Evolutionary conservation across 257 asterid species (phyloP).

Genomic region (Petrea volubilis): DNA sequence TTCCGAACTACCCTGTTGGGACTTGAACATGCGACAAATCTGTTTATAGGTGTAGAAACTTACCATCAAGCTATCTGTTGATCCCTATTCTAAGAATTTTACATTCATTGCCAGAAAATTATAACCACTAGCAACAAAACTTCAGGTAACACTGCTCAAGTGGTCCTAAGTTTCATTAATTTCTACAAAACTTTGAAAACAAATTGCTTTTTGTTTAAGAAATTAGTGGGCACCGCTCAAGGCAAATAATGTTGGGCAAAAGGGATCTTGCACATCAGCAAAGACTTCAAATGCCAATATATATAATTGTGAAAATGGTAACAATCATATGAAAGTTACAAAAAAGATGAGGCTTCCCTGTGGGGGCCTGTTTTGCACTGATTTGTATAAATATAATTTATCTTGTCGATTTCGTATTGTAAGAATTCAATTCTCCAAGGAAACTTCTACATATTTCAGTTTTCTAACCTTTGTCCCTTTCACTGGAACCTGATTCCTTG

Average conservation of each 20-base stretch:
- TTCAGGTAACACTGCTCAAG: conserved; percentile 1
- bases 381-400: background rate
- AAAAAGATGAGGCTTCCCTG: background rate
- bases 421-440: background rate
- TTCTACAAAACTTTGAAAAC: background rate
- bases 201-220: background rate
- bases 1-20: too few relatives aligned
- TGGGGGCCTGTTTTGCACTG: background rate
- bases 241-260: conserved; percentile 10
- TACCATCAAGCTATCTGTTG: too few relatives aligned
- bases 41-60: too few relatives aligned
- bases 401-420: background rate
- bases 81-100: background rate
- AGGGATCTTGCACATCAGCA: conserved; percentile 28
- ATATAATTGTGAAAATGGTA: background rate
- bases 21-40: too few relatives aligned
- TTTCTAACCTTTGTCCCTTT: background rate
- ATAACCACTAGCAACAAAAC: background rate
- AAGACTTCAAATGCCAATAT: background rate
- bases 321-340: conserved; percentile 6
- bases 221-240: conserved; percentile 20
- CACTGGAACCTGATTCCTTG: conserved; percentile 24
- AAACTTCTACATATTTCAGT: conserved; percentile 10
- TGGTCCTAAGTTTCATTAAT: background rate
- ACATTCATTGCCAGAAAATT: background rate